Conservation (phyloP, 1,284 basidiomycete species). For the Fomitiporia mediterranea region DNA sequence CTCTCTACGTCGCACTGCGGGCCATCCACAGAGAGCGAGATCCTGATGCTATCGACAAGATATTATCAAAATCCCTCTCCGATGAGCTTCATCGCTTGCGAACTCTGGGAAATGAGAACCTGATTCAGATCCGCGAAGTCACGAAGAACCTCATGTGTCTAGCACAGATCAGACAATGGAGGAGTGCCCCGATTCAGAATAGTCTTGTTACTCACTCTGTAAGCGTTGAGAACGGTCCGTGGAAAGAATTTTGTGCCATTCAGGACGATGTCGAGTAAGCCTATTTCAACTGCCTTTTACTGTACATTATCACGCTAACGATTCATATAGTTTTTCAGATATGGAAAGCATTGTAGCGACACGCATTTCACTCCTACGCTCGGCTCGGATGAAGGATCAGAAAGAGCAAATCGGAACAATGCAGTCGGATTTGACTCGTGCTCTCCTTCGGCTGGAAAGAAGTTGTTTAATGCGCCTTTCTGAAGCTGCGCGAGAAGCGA, state of each 20-base stretch:
- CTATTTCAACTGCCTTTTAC: conserved; percentile 12
- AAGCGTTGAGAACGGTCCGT: conserved; percentile 27
- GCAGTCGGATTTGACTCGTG: conserved; percentile 47
- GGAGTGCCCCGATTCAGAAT: conserved; percentile 34
- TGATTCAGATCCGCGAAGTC: conserved; percentile 66
- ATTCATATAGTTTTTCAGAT: conserved; percentile 59
- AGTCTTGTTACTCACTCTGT: conserved; percentile 34
- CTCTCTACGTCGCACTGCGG: conserved; percentile 76
- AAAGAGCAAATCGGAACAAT: conserved; percentile 70
- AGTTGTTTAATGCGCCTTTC: conserved; percentile 71
- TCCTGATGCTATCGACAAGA: conserved; percentile 38
- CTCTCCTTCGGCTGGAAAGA: conserved; percentile 62
- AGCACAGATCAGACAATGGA: conserved; percentile 65
- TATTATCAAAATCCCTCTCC: conserved; percentile 47
- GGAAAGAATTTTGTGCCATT: conserved; percentile 45
- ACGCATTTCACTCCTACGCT: conserved; percentile 77
- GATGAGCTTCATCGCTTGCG: conserved; percentile 66
- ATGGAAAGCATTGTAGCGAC: conserved; percentile 80
- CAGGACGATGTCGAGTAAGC: conserved; percentile 64
- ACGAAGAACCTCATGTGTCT: conserved; percentile 74
- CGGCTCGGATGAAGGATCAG: conserved; percentile 58
- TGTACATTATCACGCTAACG: conserved; percentile 10
- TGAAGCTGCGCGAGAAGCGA: conserved; percentile 64
- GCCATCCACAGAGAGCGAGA: conserved; percentile 74
- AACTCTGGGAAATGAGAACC: conserved; percentile 66